A percentile compares a stretch with the other conserved stretches of the same genome.
Conservation (phyloP, 768 basidiomycete genomes). For the Filobasidium floriforme region DNA sequence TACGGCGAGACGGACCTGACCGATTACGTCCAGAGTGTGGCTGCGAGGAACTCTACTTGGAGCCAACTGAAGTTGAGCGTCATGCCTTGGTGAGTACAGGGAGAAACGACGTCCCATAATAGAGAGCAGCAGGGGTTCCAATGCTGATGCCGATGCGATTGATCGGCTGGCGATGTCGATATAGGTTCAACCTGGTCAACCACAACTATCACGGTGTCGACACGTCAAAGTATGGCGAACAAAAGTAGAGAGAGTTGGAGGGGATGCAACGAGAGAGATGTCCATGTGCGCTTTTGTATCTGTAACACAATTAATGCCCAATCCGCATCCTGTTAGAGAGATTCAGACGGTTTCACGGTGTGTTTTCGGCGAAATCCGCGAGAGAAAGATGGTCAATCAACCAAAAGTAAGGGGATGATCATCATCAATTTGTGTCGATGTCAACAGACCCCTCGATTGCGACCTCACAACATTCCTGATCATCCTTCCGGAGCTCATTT, state of each 20-base stretch:
- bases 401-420: too few species aligned
- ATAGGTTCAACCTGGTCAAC: conserved; percentile 93
- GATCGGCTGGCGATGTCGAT: not conserved
- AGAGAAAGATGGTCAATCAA: too few species aligned
- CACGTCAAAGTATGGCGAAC: conserved; percentile 60
- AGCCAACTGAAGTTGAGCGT: conserved; percentile 85
- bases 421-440: too few species aligned
- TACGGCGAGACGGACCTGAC: conserved; percentile 78
- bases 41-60: conserved; percentile 79
- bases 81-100: conserved; percentile 62
- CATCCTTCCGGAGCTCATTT: too few species aligned
- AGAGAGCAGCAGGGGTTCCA: not conserved
- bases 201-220: conserved; percentile 81
- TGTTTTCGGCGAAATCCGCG: too few species aligned
- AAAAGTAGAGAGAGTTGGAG: conserved; percentile 17
- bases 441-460: too few species aligned
- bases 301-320: too few species aligned
- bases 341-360: too few species aligned
- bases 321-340: too few species aligned
- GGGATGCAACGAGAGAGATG: too few species aligned
- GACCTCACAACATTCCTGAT: too few species aligned
- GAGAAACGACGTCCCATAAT: not conserved
- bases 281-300: too few species aligned
- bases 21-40: conserved; percentile 75
- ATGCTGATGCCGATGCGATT: not conserved